Percentiles rank a stretch among this genome's conserved stretches.
These are phyloP conservation scores for Leucosporidium creatinivorum DNA, from an alignment of 768 basidiomycete species.

Conservation along the genomic window DNA sequence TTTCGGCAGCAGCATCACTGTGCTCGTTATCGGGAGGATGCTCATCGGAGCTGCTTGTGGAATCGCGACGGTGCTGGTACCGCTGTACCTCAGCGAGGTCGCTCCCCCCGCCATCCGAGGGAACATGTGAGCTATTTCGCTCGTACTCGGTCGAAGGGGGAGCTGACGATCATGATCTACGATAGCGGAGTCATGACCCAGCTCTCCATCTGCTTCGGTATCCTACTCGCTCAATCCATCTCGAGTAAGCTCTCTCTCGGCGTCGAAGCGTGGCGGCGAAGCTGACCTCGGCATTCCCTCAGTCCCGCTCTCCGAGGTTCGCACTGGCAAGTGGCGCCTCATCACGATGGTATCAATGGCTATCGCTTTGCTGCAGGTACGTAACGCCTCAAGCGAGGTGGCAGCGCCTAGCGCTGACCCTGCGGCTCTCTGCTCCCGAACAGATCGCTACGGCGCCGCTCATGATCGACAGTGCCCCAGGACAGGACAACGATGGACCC, in stretches of 20 bases:
- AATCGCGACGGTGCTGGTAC: conserved; percentile 52
- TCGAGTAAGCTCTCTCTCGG: conserved; percentile 53
- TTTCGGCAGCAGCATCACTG: conserved; percentile 52
- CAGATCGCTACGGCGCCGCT: conserved; percentile 7
- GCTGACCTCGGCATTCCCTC: neutral
- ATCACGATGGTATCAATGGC: conserved; percentile 22
- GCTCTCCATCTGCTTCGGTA: conserved; percentile 72
- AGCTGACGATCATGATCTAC: conserved; percentile 1
- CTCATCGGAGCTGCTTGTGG: conserved; percentile 39
- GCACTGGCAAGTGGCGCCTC: conserved; percentile 20
- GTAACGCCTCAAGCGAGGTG: neutral
- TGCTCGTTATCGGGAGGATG: conserved; percentile 62
- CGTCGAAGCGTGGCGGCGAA: no score
- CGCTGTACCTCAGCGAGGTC: conserved; percentile 77
- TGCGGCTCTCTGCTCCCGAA: rapidly evolving
- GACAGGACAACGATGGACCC: neutral
- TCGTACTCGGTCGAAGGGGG: neutral
- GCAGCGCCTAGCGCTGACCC: no score
- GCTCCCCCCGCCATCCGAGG: conserved; percentile 69
- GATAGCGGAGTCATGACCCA: conserved; percentile 67
- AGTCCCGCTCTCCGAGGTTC: conserved; percentile 16
- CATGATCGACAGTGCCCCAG: conserved; percentile 13
- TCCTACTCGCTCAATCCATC: conserved; percentile 74
- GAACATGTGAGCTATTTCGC: conserved; percentile 50
- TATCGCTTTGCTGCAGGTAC: conserved; percentile 19